These are phyloP conservation scores for Rosa multiflora DNA, from an alignment of 306 rosid genomes.

Conservation along the genomic window DNA sequence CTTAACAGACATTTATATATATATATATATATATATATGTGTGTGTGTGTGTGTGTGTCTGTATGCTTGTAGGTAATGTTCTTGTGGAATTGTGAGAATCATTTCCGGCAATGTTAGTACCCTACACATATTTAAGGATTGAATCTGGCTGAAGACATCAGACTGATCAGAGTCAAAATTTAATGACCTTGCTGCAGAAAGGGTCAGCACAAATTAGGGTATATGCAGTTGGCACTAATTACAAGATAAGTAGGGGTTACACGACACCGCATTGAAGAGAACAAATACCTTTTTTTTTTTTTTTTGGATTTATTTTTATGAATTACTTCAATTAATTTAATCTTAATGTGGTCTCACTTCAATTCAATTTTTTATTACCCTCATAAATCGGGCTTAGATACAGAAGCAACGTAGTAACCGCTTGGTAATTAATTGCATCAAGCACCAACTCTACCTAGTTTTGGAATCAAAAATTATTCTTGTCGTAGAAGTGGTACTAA, in stretches of 20 bases:
- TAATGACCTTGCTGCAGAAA: background rate
- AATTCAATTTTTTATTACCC: background rate
- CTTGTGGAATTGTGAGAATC: background rate
- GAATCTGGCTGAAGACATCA: background rate
- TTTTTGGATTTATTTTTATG: background rate
- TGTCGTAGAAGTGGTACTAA: background rate
- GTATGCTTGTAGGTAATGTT: background rate
- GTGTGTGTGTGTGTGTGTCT: too few relatives aligned
- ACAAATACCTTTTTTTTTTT: background rate
- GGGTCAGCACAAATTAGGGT: background rate
- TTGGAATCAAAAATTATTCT: background rate
- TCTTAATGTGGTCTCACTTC: background rate
- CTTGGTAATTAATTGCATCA: background rate
- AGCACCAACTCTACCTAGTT: background rate
- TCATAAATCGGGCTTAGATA: background rate
- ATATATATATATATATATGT: background rate
- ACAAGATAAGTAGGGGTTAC: background rate
- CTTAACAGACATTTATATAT: background rate
- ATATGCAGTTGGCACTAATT: background rate
- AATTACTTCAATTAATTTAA: background rate
- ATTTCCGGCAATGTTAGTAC: background rate
- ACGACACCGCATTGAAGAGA: conserved; percentile 1
- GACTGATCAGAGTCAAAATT: background rate
- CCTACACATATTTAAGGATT: background rate
- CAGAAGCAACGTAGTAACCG: background rate